Evolutionary conservation across 768 basidiomycete genomes (phyloP).

Genomic region (Termitomyces heimii): DNA sequence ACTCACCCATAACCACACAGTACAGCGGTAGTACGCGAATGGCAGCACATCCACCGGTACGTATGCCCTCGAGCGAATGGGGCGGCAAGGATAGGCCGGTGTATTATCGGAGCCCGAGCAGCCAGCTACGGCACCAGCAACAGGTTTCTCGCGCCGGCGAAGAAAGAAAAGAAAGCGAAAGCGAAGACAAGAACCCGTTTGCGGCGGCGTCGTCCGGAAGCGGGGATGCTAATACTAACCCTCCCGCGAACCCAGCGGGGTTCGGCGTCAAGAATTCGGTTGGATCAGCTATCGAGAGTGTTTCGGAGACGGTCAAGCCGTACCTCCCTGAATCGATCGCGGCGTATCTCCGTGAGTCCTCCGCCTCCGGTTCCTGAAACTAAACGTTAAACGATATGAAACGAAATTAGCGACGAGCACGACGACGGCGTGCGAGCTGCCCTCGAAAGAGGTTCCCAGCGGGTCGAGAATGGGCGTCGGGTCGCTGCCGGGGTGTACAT

Average conservation of each 20-base stretch:
- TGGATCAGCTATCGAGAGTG: constrained; percentile 3
- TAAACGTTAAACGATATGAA: too few relatives aligned
- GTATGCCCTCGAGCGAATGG: constrained; percentile 7
- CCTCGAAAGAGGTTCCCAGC: constrained; percentile 1
- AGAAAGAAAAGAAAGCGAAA: too few relatives aligned
- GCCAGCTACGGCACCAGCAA: background rate
- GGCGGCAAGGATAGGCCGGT: background rate
- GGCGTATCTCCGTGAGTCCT: constrained; percentile 1
- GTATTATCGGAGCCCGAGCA: background rate
- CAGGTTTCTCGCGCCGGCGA: too few relatives aligned
- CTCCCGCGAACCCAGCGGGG: too few relatives aligned
- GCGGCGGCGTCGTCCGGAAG: too few relatives aligned
- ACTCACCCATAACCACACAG: too few relatives aligned
- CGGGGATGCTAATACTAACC: too few relatives aligned
- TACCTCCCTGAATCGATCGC: constrained; percentile 9
- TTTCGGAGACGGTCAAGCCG: constrained; percentile 5
- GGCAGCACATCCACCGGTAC: background rate
- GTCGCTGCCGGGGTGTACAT: constrained; percentile 37
- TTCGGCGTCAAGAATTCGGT: background rate
- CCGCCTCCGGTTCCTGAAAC: too few relatives aligned
- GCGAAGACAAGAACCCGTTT: background rate
- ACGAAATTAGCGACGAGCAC: background rate
- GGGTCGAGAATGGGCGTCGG: constrained; percentile 35
- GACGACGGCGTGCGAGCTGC: background rate
- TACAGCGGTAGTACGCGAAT: background rate